Evolutionary conservation across 768 basidiomycete genomes (phyloP), one percentile per base, ranked within the genome.

Genomic region (Amanita rubescens): DNA sequence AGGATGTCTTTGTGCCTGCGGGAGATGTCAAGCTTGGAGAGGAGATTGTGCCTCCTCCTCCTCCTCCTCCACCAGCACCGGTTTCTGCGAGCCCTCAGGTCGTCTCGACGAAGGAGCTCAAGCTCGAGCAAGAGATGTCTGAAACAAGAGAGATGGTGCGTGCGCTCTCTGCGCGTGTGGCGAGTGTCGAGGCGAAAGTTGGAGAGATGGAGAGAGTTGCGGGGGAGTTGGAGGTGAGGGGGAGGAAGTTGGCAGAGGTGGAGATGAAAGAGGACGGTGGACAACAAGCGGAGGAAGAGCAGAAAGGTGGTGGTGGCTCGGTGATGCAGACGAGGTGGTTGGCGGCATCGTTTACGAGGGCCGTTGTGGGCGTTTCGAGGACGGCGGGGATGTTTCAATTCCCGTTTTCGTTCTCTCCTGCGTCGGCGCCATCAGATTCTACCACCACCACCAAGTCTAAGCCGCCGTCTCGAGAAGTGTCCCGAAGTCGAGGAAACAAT

Each of bases 161-260:
- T 39, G 42, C 32, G 17, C 51, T 53, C 9, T 34, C 38, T 10
- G 22, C 27, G n/a, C 51, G 51, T 27, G 42, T 53, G 4, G 51
- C 51, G 2, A 27, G 51, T 14, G 51, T 53, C 7, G 51, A 53
- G 32, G 42, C 30, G 19, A 44, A 30, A 32, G 37, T 53, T 17
- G 51, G 42, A 15, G 51, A 45, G 19, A 44, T 53, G 51, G 51
- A 53, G 42, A 42, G 17, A 6, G 51, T 19, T 24, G 51, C 43
- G 12, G 43, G 34, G 12, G 51, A 53, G 15, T 53, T 53, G 51
- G 39, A 51, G 24, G 50, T n/a, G n/a, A n/a, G n/a, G n/a, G n/a
- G n/a, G n/a, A n/a, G n/a, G n/a, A n/a, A n/a, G n/a, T n/a, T n/a
- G n/a, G n/a, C n/a, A n/a, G n/a, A n/a, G n/a, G n/a, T n/a, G n/a